Evolutionary conservation across 1,284 basidiomycete genomes (phyloP).

Genomic region (Pascua guehoae): DNA sequence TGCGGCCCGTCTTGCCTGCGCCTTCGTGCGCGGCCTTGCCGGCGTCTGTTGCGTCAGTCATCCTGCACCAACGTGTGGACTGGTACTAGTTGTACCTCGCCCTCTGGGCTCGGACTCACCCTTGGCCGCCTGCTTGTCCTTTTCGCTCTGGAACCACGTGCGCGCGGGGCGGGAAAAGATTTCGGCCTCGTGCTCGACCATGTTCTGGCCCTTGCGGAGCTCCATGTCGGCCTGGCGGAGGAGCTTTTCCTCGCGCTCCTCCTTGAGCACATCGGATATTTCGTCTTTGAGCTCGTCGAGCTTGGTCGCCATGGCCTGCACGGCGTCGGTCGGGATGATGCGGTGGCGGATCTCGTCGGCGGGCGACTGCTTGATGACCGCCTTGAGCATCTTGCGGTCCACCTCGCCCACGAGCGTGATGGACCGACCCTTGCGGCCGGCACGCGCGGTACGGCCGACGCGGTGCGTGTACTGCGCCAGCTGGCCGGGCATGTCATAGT

Average conservation of each 20-base stretch:
- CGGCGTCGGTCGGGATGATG: slow-evolving; percentile 74
- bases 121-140: slow-evolving; percentile 77
- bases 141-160: slow-evolving; percentile 93
- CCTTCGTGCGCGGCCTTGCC: slow-evolving; percentile 64
- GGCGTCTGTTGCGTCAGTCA: slow-evolving; percentile 52
- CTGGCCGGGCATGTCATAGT: slow-evolving; percentile 95
- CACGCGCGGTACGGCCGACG: slow-evolving; percentile 93
- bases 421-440: slow-evolving; percentile 85
- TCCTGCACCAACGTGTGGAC: background rate
- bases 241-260: slow-evolving; percentile 95
- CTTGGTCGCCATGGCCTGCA: slow-evolving; percentile 67
- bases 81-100: background rate
- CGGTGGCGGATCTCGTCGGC: slow-evolving; percentile 86
- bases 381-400: slow-evolving; percentile 94
- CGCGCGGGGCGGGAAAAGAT: slow-evolving; percentile 89
- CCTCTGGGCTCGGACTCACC: slow-evolving; percentile 53
- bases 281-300: slow-evolving; percentile 73
- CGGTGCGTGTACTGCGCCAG: slow-evolving; percentile 93
- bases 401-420: slow-evolving; percentile 94
- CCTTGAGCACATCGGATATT: slow-evolving; percentile 74
- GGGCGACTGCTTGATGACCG: slow-evolving; percentile 83
- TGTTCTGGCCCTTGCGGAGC: slow-evolving; percentile 88
- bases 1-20: slow-evolving; percentile 46
- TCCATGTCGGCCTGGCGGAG: slow-evolving; percentile 93
- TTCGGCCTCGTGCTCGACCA: slow-evolving; percentile 91